phyloP scores from a whole-genome alignment of 2,329 filamentous ascomycete genomes.

The Monosporascus sp. region DNA sequence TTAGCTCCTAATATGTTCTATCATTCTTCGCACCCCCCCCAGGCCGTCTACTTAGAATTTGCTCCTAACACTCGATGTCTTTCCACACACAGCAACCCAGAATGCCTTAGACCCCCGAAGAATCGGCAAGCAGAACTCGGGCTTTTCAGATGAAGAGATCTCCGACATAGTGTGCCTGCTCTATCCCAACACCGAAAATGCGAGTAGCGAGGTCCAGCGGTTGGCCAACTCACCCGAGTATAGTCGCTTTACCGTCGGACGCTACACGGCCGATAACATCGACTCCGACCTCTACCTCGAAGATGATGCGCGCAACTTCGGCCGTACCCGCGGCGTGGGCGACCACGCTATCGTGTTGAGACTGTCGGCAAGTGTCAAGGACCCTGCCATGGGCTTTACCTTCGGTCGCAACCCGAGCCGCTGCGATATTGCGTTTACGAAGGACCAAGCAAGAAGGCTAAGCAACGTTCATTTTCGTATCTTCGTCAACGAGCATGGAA shows the following conservation, averaged over 20 bases:
- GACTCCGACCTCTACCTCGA: slow-evolving; percentile 46
- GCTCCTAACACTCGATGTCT: neutral
- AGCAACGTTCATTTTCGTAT: slow-evolving; percentile 98
- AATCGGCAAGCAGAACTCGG: slow-evolving; percentile 73
- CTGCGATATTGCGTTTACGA: slow-evolving; percentile 66
- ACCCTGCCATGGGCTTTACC: slow-evolving; percentile 67
- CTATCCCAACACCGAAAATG: slow-evolving; percentile 68
- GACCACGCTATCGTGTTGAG: slow-evolving; percentile 71
- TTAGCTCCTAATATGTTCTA: slow-evolving; percentile 8
- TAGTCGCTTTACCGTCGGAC: slow-evolving; percentile 44
- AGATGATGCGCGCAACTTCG: slow-evolving; percentile 44
- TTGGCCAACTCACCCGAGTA: slow-evolving; percentile 37
- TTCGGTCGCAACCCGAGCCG: slow-evolving; percentile 72
- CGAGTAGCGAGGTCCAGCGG: slow-evolving; percentile 61
- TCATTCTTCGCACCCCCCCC: neutral
- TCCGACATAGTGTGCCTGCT: slow-evolving; percentile 87
- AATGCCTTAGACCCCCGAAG: slow-evolving; percentile 75
- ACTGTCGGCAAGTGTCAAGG: slow-evolving; percentile 67
- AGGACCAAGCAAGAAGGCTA: slow-evolving; percentile 65
- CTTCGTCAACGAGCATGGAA: slow-evolving; percentile 77
- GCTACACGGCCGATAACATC: slow-evolving; percentile 43
- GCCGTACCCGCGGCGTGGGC: slow-evolving; percentile 46
- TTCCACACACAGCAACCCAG: slow-evolving; percentile 58
- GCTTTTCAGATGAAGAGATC: slow-evolving; percentile 75
- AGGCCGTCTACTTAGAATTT: neutral